phyloP scores from a whole-genome alignment of 2,329 filamentous ascomycete genomes.

The Talaromyces sp. region DNA sequence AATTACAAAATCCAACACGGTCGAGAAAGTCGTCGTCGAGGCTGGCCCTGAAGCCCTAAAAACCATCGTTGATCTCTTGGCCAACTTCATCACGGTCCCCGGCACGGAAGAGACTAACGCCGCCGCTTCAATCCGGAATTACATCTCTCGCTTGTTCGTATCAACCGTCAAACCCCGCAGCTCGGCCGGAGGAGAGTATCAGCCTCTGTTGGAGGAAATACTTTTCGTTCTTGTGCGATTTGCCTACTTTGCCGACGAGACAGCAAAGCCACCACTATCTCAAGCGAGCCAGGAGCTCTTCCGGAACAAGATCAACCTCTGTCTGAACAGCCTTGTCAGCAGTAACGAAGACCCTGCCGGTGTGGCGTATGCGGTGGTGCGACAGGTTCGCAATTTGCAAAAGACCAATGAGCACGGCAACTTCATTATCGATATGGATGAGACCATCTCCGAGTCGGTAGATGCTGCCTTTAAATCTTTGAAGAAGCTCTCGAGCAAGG shows the following conservation, averaged over 20 bases:
- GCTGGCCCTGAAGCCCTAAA: slow-evolving; percentile 48
- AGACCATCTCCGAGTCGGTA: slow-evolving; percentile 37
- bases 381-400: slow-evolving; percentile 34
- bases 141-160: slow-evolving; percentile 50
- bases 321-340: slow-evolving; percentile 48
- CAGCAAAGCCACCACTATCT: slow-evolving; percentile 40
- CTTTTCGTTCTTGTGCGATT: slow-evolving; percentile 44
- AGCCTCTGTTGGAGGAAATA: slow-evolving; percentile 40
- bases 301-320: slow-evolving; percentile 51
- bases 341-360: slow-evolving; percentile 31
- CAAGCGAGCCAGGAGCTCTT: slow-evolving; percentile 47
- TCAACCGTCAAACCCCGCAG: slow-evolving; percentile 41
- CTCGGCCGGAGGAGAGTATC: slow-evolving; percentile 30
- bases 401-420: slow-evolving; percentile 32
- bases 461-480: slow-evolving; percentile 39
- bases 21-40: slow-evolving; percentile 66
- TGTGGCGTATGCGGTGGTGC: slow-evolving; percentile 36
- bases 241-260: slow-evolving; percentile 44
- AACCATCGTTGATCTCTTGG: slow-evolving; percentile 51
- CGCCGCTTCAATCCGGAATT: slow-evolving; percentile 43
- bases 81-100: slow-evolving; percentile 42
- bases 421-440: slow-evolving; percentile 46
- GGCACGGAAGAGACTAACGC: slow-evolving; percentile 41
- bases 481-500: slow-evolving; percentile 33
- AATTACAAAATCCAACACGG: slow-evolving; percentile 76